These are phyloP conservation scores for Zalaria obscura DNA, from an alignment of 2,329 filamentous ascomycete genomes.

Conservation along the genomic window DNA sequence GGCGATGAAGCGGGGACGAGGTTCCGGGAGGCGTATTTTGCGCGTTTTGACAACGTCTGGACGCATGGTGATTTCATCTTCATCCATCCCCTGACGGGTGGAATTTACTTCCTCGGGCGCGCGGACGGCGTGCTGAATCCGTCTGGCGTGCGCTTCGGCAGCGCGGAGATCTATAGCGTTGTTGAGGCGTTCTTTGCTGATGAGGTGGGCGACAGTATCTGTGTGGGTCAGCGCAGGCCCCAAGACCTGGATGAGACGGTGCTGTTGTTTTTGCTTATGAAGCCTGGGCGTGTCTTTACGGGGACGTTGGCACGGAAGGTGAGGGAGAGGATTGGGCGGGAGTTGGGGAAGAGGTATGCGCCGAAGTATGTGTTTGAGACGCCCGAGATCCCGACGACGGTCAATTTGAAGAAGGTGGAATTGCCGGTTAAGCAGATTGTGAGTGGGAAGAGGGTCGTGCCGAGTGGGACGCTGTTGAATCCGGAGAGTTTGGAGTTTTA, in stretches of 20 bases:
- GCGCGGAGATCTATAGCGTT: conserved; percentile 65
- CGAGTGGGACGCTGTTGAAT: conserved; percentile 64
- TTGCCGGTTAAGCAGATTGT: conserved; percentile 75
- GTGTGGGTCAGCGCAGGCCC: conserved; percentile 61
- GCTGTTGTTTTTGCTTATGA: conserved; percentile 46
- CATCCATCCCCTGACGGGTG: conserved; percentile 52
- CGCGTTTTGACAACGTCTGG: conserved; percentile 48
- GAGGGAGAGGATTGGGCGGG: conserved; percentile 49
- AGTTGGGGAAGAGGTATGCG: conserved; percentile 60
- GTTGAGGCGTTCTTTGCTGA: conserved; percentile 51
- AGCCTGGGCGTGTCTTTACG: conserved; percentile 42
- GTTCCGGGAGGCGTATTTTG: conserved; percentile 33
- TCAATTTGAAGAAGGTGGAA: conserved; percentile 78
- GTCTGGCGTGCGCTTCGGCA: conserved; percentile 64
- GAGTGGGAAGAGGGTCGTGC: conserved; percentile 57
- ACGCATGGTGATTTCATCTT: conserved; percentile 71
- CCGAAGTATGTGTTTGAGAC: conserved; percentile 69
- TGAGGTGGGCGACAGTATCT: conserved; percentile 56
- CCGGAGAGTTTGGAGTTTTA: conserved; percentile 64
- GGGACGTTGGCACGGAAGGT: conserved; percentile 41
- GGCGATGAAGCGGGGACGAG: conserved; percentile 25
- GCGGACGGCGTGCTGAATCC: conserved; percentile 72
- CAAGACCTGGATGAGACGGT: conserved; percentile 43
- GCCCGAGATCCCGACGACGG: conserved; percentile 69
- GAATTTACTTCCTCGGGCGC: conserved; percentile 52